Base-by-base conservation (phyloP, 2,329 filamentous ascomycete species). In the Penicillium vulpinum region DNA sequence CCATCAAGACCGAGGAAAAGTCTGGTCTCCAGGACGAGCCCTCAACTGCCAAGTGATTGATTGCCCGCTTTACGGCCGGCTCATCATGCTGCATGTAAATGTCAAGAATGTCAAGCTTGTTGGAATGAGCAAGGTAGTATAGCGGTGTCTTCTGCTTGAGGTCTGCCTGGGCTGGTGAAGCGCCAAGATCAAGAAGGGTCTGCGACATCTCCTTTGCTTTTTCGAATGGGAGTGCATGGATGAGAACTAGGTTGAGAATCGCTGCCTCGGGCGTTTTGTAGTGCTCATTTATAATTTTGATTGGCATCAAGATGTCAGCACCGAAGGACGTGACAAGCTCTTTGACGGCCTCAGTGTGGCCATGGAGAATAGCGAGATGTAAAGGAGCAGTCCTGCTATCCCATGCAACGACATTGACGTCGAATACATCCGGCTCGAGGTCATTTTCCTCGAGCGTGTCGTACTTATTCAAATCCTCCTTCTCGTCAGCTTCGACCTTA, bases 381-480 rank as follows among this genome's bases (percentile, higher is more conserved):
- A 95, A 79, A 1, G 91, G 85, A 13, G 88, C 89, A 56, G 86
- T 84, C 5, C 87, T 85, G 5, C 81, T 83, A 65, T 95, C 91
- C 91, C 91, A 96, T 1, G 90, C 85, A n/a, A 89, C 70, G 1
- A 88, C 83, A 62, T 95, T 87, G 58, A 92, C 81, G 62, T 94
- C 86, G 70, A 89, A 93, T 51, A 92, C 83, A 72, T 96, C 90
- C 0, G 90, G 90, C 21, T 89, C 88, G 10, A 88, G 81, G 1
- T 85, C 80, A 22, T 83, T 78, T 7, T 87, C 75, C 10, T 76
- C 83, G 0, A 80, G 77, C 1, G 81, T 64, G 10, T 72, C 74
- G 1, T 81, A 77, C 29, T 81, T 75, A 1, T 72, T 67, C 0
- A 66, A 63, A 5, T 78, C 70, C 6, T 60, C 60, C 16, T 78